Evolutionary conservation across 2,329 filamentous ascomycete species (phyloP), one percentile per base, ranked within the genome.

Genomic region (Colletotrichum higginsianum): DNA sequence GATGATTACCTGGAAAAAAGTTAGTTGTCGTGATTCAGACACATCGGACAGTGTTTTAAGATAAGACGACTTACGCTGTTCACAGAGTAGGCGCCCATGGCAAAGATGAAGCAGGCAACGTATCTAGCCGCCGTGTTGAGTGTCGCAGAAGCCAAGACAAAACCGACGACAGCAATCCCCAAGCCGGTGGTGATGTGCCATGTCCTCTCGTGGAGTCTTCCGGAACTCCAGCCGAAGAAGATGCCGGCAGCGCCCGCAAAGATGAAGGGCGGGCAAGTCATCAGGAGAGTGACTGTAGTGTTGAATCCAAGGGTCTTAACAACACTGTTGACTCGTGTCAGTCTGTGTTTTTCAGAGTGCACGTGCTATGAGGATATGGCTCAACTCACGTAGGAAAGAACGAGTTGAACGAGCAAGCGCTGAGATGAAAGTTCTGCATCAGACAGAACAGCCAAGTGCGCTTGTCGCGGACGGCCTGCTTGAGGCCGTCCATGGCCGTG

Each of bases 381-480:
- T 16, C 21, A 2, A 77, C 78, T 75, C 65, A 81, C 79, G 80
- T 82, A 0, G 81, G 80, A 67, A 83, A 83, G 79, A 88, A 88
- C 0, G 84, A 83, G 70, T 83, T 87, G 74, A 83, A 83, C 0
- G 80, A 80, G 61, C 80, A 86, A 1, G 87, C 86, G 1, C 84
- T 85, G 15, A 88, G 78, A 75, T 89, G 86, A 75, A 88, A 86
- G 76, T 88, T 88, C 74, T 88, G 85, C 86, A 89, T 88, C 46
- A 88, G 79, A 6, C 83, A 84, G 73, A 88, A 85, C 3, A 89
- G 77, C 83, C 86, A 89, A 0, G 87, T 84, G 63, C 86, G 82
- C 74, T 84, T 85, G 70, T 90, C 88, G 15, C 76, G 77, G 64
- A 83, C 80, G 0, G 87, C 87, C 70, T 86, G 82, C 75, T 84